Conservation (phyloP, 257 asterid species). For the Lantana camara region DNA sequence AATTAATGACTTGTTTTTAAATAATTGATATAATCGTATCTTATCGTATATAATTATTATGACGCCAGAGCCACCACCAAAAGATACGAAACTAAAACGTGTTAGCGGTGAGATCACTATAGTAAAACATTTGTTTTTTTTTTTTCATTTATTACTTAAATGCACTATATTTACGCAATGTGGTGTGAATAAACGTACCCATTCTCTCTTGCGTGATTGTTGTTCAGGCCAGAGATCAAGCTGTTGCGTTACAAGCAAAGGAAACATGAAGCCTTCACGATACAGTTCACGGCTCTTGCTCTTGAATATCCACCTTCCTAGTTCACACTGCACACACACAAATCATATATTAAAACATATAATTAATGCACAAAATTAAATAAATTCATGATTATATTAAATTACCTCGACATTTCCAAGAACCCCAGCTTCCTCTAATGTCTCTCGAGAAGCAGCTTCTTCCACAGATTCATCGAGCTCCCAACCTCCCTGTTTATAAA, state of each 20-base stretch:
- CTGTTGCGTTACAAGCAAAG: conserved; percentile 65
- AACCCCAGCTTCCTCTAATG: conserved; percentile 87
- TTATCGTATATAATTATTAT: too few species aligned
- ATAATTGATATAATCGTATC: too few species aligned
- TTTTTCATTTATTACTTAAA: too few species aligned
- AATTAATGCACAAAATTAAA: neutral
- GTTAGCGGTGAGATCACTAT: too few species aligned
- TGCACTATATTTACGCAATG: too few species aligned
- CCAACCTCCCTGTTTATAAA: conserved; percentile 70
- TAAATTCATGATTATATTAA: neutral
- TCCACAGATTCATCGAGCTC: conserved; percentile 70
- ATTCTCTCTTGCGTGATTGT: conserved; percentile 47
- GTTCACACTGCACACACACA: conserved; percentile 45
- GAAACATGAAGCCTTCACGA: conserved; percentile 75
- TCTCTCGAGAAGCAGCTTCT: conserved; percentile 82
- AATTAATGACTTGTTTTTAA: too few species aligned
- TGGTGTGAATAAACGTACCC: conserved; percentile 53
- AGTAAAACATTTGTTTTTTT: too few species aligned
- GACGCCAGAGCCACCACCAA: too few species aligned
- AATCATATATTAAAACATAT: neutral
- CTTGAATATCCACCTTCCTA: conserved; percentile 77
- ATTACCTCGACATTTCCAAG: conserved; percentile 67
- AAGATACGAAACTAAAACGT: too few species aligned
- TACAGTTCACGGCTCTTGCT: conserved; percentile 65
- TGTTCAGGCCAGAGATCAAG: conserved; percentile 80